phyloP scores from a whole-genome alignment of 768 basidiomycete species.

The Suillus spraguei region DNA sequence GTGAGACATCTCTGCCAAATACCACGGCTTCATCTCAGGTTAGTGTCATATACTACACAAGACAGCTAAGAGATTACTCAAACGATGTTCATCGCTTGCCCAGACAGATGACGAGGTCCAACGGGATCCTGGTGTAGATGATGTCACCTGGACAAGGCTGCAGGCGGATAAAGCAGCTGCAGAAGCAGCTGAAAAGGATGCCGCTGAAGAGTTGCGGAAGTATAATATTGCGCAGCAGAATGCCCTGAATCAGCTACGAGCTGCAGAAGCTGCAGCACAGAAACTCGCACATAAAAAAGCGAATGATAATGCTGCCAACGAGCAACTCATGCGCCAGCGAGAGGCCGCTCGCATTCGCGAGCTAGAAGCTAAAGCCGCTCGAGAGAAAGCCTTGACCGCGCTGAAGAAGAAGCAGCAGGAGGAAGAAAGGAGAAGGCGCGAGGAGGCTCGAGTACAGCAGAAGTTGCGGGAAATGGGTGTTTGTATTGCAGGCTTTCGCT shows the following conservation, averaged over 20 bases:
- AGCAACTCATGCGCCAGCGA: slow-evolving; percentile 57
- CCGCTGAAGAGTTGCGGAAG: slow-evolving; percentile 21
- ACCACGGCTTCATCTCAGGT: neutral
- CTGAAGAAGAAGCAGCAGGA: slow-evolving; percentile 36
- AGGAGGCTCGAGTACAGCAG: slow-evolving; percentile 37
- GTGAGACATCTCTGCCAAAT: neutral
- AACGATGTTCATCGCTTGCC: neutral
- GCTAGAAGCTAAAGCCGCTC: slow-evolving; percentile 23
- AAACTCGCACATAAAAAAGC: slow-evolving; percentile 19
- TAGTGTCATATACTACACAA: neutral
- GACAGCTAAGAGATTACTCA: neutral
- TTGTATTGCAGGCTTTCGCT: slow-evolving; percentile 43
- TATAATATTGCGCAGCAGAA: slow-evolving; percentile 22
- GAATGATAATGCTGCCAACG: slow-evolving; percentile 55
- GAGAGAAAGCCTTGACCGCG: slow-evolving; percentile 27
- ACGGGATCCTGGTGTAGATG: slow-evolving; percentile 56
- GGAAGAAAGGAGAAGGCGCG: slow-evolving; percentile 36
- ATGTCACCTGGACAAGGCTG: slow-evolving; percentile 53
- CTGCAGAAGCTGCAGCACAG: slow-evolving; percentile 15
- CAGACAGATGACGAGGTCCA: slow-evolving; percentile 4
- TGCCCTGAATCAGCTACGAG: slow-evolving; percentile 19
- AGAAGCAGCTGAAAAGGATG: slow-evolving; percentile 22
- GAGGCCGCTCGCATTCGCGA: slow-evolving; percentile 30
- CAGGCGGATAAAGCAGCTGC: slow-evolving; percentile 38
- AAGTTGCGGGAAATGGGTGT: slow-evolving; percentile 50